A percentile compares a stretch with the other conserved stretches of the same genome.
These are phyloP conservation scores for Hypericum androsaemum DNA, from an alignment of 345 rosid species.

Conservation along the genomic window DNA sequence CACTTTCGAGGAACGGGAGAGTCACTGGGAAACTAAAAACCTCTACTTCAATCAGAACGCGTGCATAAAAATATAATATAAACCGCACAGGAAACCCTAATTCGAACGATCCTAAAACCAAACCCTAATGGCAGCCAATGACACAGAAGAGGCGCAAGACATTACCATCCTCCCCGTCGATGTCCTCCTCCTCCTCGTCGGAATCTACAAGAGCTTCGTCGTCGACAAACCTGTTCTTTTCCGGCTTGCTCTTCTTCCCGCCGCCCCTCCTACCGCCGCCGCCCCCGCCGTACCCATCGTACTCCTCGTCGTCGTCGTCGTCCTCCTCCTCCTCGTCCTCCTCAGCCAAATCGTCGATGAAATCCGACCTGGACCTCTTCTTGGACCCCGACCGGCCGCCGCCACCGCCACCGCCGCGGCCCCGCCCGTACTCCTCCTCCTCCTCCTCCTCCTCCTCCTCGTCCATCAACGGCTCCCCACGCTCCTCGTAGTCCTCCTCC, in stretches of 20 bases:
- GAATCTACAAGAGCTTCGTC: no score
- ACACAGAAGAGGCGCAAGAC: neutral
- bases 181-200: no score
- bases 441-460: conserved; percentile 47
- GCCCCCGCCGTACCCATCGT: no score
- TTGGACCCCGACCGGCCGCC: conserved; percentile 26
- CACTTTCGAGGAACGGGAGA: no score
- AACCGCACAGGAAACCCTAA: no score
- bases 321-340: conserved; percentile 85
- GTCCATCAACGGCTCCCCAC: conserved; percentile 25
- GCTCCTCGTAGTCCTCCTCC: conserved; percentile 41
- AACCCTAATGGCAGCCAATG: neutral
- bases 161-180: conserved; percentile 66
- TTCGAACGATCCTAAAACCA: neutral
- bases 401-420: conserved; percentile 26
- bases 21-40: no score
- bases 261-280: no score
- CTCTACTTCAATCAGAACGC: no score
- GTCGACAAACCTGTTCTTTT: no score
- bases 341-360: conserved; percentile 57
- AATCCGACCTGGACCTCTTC: conserved; percentile 34
- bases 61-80: no score
- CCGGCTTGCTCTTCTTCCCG: no score
- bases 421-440: conserved; percentile 19
- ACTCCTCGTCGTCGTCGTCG: conserved; percentile 50